A percentile compares a stretch with the other conserved stretches of the same genome.
These are phyloP conservation scores for Exophiala alcalophila DNA, from an alignment of 2,329 filamentous ascomycete species.

Conservation along the genomic window DNA sequence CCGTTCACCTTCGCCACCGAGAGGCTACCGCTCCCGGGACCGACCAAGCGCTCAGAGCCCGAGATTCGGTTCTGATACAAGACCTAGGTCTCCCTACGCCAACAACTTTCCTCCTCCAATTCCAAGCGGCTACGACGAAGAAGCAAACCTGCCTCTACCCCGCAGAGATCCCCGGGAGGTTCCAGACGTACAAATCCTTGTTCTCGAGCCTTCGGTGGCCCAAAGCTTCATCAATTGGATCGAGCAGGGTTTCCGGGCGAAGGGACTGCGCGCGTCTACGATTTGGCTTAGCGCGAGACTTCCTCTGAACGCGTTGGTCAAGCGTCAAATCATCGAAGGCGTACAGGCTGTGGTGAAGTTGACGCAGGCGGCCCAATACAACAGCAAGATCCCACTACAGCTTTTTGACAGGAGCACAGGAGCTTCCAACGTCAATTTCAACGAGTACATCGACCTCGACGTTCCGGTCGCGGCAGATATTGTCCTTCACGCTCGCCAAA, in stretches of 20 bases:
- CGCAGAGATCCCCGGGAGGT: constrained; percentile 70
- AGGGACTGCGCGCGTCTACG: constrained; percentile 71
- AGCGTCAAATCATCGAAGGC: constrained; percentile 81
- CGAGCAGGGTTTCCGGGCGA: constrained; percentile 69
- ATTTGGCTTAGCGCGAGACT: constrained; percentile 76
- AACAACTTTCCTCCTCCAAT: constrained; percentile 66
- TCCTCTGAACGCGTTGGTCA: constrained; percentile 73
- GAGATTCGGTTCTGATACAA: constrained; percentile 46
- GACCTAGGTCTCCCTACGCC: constrained; percentile 64
- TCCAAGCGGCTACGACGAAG: constrained; percentile 58
- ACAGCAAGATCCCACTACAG: constrained; percentile 73
- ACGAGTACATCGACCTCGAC: constrained; percentile 82
- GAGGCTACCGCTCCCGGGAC: constrained; percentile 60
- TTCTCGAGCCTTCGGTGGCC: constrained; percentile 55
- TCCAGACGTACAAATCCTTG: constrained; percentile 84
- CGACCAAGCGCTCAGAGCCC: constrained; percentile 42
- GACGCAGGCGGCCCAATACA: constrained; percentile 64
- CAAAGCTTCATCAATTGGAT: constrained; percentile 81
- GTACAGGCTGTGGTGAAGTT: constrained; percentile 82
- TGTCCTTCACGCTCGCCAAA: constrained; percentile 67
- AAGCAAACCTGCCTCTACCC: constrained; percentile 68
- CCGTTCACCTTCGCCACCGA: constrained; percentile 56
- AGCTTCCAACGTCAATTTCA: constrained; percentile 73
- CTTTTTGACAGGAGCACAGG: constrained; percentile 79
- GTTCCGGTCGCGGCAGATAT: constrained; percentile 76